Percentiles rank a stretch among this genome's conserved stretches.
These are phyloP conservation scores for Talaromyces islandicus DNA, from an alignment of 2,329 filamentous ascomycete genomes.

Conservation along the genomic window DNA sequence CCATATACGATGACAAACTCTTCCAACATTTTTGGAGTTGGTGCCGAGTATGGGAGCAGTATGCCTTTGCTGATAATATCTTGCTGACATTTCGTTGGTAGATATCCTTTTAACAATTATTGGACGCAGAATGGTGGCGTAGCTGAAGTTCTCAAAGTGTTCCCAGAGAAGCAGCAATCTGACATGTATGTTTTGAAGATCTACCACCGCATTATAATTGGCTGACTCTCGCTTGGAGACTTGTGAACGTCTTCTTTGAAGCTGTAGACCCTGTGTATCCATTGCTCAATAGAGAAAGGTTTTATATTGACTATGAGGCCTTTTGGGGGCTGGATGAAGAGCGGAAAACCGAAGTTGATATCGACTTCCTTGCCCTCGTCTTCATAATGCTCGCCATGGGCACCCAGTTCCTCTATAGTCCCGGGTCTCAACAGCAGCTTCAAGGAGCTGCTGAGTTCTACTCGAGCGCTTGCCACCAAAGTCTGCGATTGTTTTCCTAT, in stretches of 20 bases:
- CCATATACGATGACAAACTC: conserved; percentile 4
- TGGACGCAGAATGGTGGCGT: conserved; percentile 11
- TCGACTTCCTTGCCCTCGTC: conserved; percentile 10
- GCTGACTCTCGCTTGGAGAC: conserved; percentile 1
- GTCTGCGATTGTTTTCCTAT: conserved; percentile 10
- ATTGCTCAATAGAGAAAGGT: conserved; percentile 7
- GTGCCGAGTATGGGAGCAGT: conserved; percentile 5
- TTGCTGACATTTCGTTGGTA: background rate
- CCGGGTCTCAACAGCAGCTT: background rate
- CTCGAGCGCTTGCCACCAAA: conserved; percentile 12
- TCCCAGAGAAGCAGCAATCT: conserved; percentile 9
- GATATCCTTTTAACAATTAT: conserved; percentile 11
- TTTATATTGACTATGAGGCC: conserved; percentile 9
- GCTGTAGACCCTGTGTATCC: conserved; percentile 11
- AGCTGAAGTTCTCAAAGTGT: conserved; percentile 7
- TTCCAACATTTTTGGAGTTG: conserved; percentile 9
- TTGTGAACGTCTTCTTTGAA: conserved; percentile 10
- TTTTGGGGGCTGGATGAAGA: conserved; percentile 9
- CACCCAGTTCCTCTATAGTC: conserved; percentile 8
- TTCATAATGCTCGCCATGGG: conserved; percentile 13
- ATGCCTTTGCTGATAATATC: too few relatives aligned
- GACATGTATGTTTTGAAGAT: conserved; percentile 7
- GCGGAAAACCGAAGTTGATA: conserved; percentile 3
- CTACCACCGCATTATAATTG: background rate
- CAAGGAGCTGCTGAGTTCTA: conserved; percentile 10